A percentile compares a stretch with the other conserved stretches of the same genome.
phyloP scores from a whole-genome alignment of 176 grass and related monocot species.

The Leersia perrieri region DNA sequence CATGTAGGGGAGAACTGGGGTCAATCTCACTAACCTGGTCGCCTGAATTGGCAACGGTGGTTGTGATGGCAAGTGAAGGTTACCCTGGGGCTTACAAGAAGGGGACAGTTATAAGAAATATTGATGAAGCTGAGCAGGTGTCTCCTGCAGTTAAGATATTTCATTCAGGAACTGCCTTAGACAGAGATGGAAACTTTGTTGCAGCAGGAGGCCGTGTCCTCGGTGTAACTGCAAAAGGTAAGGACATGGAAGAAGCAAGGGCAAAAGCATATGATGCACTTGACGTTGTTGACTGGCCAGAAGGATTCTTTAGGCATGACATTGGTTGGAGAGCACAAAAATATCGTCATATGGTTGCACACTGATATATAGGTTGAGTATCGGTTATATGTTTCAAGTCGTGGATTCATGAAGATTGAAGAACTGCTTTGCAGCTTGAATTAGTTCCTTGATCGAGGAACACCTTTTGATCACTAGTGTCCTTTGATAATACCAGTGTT shows the following conservation, averaged over 20 bases:
- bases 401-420: neutral
- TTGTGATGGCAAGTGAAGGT: slow-evolving; percentile 81
- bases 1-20: slow-evolving; percentile 64
- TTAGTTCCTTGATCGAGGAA: neutral
- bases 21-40: slow-evolving; percentile 68
- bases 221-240: slow-evolving; percentile 71
- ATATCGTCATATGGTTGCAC: neutral
- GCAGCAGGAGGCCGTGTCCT: slow-evolving; percentile 59
- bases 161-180: slow-evolving; percentile 67
- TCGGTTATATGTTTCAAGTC: neutral
- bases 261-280: slow-evolving; percentile 59
- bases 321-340: slow-evolving; percentile 66
- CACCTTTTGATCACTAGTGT: neutral
- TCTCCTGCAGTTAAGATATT: slow-evolving; percentile 82
- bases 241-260: slow-evolving; percentile 68
- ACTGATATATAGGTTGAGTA: no score
- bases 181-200: slow-evolving; percentile 63
- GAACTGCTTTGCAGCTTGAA: neutral
- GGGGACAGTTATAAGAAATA: slow-evolving; percentile 64
- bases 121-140: slow-evolving; percentile 67
- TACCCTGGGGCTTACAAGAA: slow-evolving; percentile 82
- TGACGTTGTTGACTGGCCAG: slow-evolving; percentile 64
- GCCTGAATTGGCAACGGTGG: slow-evolving; percentile 61
- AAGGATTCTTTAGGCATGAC: slow-evolving; percentile 75
- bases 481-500: neutral